Evolutionary conservation across 2,329 filamentous ascomycete genomes (phyloP).

Genomic region (Teratosphaeriaceae sp.): DNA sequence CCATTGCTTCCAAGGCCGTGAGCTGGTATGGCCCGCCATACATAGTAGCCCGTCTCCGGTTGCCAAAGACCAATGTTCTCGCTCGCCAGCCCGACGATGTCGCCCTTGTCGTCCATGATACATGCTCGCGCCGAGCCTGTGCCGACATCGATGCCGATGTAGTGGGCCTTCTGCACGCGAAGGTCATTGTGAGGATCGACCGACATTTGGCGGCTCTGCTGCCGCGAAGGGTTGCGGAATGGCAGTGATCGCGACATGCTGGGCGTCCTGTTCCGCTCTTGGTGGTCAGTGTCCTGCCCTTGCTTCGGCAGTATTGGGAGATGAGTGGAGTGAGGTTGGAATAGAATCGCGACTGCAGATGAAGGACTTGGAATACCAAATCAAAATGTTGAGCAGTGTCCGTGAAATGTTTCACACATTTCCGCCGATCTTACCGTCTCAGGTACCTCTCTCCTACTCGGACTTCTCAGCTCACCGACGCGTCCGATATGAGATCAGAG

Average conservation of each 20-base stretch:
- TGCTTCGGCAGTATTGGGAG: too few species aligned
- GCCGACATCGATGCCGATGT: constrained; percentile 89
- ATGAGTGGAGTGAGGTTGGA: too few species aligned
- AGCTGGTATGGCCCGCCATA: constrained; percentile 23
- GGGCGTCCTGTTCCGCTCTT: background rate
- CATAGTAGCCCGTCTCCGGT: constrained; percentile 50
- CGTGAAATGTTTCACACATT: too few species aligned
- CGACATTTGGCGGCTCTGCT: constrained; percentile 42
- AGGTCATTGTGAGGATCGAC: constrained; percentile 51
- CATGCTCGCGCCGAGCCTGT: constrained; percentile 93
- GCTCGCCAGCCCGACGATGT: constrained; percentile 62
- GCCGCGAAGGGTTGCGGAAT: constrained; percentile 21
- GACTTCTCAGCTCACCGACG: too few species aligned
- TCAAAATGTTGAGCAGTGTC: too few species aligned
- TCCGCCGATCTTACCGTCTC: too few species aligned
- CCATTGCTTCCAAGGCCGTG: background rate
- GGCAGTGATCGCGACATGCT: constrained; percentile 7
- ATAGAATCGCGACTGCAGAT: too few species aligned
- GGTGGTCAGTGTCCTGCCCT: background rate
- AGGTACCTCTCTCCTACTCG: too few species aligned
- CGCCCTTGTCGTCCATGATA: constrained; percentile 85
- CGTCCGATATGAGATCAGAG: too few species aligned
- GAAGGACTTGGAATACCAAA: too few species aligned
- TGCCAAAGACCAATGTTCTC: constrained; percentile 49
- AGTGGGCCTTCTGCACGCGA: constrained; percentile 52